Base-by-base conservation (phyloP, 495 filamentous ascomycete genomes). In the Penicillium pulvis region DNA sequence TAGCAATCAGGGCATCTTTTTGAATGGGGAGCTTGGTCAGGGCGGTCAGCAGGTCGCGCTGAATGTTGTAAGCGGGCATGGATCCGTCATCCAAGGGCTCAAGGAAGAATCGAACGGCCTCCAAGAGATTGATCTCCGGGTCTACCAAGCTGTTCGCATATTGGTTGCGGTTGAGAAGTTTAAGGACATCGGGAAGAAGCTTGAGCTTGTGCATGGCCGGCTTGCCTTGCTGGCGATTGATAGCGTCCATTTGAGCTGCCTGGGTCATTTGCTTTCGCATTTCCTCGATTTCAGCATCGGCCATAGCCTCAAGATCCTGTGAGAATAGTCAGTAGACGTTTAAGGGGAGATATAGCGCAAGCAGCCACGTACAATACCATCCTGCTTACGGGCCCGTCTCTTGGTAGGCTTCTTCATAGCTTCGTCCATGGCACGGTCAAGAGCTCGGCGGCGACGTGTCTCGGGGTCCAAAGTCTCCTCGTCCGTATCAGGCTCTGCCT, bases 31-130 rank as follows among this genome's bases (percentile, higher is more conserved):
- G 82, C 61, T 85, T 87, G 28, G 80, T 81, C 33, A 99, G 78
- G 6, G 90, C 86, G 36, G 84, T 83, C 75, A 99, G 91, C 55
- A 99, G 84, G 61, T 97, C 92, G 48, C 91, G 90, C 77, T 99
- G 95, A 68, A 99, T 97, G 67, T 90, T 92, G 78, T 96, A 98
- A 26, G 94, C 93, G 0, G 95, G 94, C 26, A 99, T 79, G 45
- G 89, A 89, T 59, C 93, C 94, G 66, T 97, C 92, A 57, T 91
- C 89, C 43, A 97, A 83, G 4, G 95, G 95, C 69, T 99, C 95
- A 12, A 99, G 87, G 85, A 98, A 98, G 83, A 93, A 96, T 65
- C 90, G 90, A 62, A 99, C 91, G 3, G 91, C 90, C 71, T 95
- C 91, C 31, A 99, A 81, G 60, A 99, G 85, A 75, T 97, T 97